Percentiles rank a stretch among this genome's conserved stretches.
Evolutionary conservation across 176 grass and related monocot genomes (phyloP).

Genomic region (Aegilops speltoides): DNA sequence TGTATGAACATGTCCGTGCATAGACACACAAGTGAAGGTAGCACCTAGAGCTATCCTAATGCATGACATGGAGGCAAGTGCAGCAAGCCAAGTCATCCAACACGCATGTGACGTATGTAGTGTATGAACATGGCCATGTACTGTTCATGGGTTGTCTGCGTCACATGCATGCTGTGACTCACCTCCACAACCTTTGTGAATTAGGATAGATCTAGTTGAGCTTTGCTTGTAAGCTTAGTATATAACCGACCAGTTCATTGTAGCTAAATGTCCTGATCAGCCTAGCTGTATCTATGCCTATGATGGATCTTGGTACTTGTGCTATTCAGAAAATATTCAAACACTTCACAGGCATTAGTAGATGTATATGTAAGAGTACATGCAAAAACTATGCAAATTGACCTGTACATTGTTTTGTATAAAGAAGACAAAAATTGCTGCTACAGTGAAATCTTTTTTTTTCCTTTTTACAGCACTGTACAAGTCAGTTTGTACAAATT

Average conservation of each 20-base stretch:
- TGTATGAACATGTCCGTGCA: no score
- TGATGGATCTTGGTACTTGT: not conserved
- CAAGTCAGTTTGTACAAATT: not conserved
- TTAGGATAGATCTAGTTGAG: not conserved
- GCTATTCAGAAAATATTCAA: not conserved
- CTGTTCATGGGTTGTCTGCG: not conserved
- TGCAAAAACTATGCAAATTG: not conserved
- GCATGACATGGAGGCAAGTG: no score
- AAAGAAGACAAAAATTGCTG: not conserved
- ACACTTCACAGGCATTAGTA: not conserved
- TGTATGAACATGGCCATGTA: no score
- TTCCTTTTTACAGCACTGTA: not conserved
- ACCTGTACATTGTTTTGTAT: not conserved
- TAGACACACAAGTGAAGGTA: no score
- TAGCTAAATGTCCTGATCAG: not conserved
- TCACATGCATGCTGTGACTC: not conserved
- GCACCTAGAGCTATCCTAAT: no score
- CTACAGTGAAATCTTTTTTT: not conserved
- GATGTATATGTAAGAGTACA: not conserved
- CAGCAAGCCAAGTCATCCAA: no score
- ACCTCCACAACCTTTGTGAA: not conserved
- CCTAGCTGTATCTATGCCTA: not conserved
- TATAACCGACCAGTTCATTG: not conserved
- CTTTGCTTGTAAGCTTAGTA: not conserved
- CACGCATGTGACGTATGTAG: no score